Evolutionary conservation across 2,329 filamentous ascomycete genomes (phyloP).

Genomic region (Aspergillus puulaauensis): DNA sequence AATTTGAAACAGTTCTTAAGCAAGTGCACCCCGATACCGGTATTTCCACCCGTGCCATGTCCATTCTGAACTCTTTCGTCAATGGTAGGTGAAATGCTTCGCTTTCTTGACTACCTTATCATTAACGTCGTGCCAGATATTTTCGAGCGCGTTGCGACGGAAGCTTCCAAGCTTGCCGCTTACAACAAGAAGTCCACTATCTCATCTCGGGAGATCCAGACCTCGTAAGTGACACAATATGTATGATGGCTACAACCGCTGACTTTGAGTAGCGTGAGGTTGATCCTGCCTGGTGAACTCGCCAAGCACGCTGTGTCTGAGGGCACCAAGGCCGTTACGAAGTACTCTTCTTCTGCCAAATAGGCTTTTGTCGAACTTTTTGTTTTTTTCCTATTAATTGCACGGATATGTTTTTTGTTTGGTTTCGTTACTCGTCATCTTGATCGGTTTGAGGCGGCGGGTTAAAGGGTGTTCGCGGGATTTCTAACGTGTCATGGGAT

Average conservation of each 20-base stretch:
- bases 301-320: constrained; percentile 99
- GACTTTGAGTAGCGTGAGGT: constrained; percentile 64
- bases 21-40: constrained; percentile 99
- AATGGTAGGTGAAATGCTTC: constrained; percentile 66
- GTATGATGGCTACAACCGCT: constrained; percentile 17
- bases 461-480: constrained; percentile 46
- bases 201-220: constrained; percentile 99
- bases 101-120: background rate
- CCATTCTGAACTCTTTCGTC: constrained; percentile 99
- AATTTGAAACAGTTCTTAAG: constrained; percentile 75
- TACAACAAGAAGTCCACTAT: constrained; percentile 99
- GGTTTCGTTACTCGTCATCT: constrained; percentile 43
- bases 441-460: constrained; percentile 44
- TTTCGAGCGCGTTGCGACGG: constrained; percentile 98
- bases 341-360: constrained; percentile 99
- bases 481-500: constrained; percentile 52
- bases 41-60: constrained; percentile 99
- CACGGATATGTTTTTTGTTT: constrained; percentile 33
- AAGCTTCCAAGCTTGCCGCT: constrained; percentile 97
- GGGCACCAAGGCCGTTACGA: constrained; percentile 99
- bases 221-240: constrained; percentile 60
- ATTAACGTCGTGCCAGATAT: constrained; percentile 64
- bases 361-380: constrained; percentile 63
- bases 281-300: constrained; percentile 97
- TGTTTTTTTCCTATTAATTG: constrained; percentile 59